Evolutionary conservation across 805 yeast genomes (phyloP).

Genomic region (Helenozyma rhizophorensis): DNA sequence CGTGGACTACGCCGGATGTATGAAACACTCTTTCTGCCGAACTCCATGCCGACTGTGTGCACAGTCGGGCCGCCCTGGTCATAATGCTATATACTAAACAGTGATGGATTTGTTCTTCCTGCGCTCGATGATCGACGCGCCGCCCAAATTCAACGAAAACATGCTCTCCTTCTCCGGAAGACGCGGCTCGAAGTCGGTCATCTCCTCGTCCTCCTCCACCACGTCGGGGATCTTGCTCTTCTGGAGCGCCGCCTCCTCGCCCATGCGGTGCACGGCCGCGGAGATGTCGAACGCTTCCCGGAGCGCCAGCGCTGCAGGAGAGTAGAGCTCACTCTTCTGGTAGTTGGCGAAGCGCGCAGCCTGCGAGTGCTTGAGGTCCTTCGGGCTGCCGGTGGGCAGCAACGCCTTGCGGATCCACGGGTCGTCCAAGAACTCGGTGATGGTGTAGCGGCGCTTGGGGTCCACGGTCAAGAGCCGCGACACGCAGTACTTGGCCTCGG

Average conservation of each 20-base stretch:
- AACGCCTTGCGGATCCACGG: conserved; percentile 50
- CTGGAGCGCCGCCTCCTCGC: conserved; percentile 51
- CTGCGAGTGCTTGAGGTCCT: conserved; percentile 1
- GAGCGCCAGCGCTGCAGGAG: conserved; percentile 76
- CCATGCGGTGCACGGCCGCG: conserved; percentile 79
- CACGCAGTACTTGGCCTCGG: conserved; percentile 67
- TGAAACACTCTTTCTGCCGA: no score
- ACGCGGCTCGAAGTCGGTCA: conserved; percentile 17
- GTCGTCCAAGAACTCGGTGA: conserved; percentile 62
- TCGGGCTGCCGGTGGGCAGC: neutral
- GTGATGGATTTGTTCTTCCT: conserved; percentile 20
- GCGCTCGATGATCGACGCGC: conserved; percentile 53
- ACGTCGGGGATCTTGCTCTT: conserved; percentile 15
- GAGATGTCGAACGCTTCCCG: conserved; percentile 85
- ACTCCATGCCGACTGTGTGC: no score
- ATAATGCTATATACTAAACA: no score
- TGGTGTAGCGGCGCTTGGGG: conserved; percentile 62
- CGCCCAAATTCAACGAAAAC: conserved; percentile 46
- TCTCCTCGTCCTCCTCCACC: conserved; percentile 37
- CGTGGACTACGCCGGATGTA: no score
- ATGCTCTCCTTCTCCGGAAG: conserved; percentile 10
- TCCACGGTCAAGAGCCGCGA: conserved; percentile 62
- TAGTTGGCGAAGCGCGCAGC: conserved; percentile 6
- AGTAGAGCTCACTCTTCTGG: conserved; percentile 36
- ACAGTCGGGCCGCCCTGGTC: no score